These are phyloP conservation scores for Epithemia pelagica DNA, from an alignment of 108 stramenopile genomes.

Conservation along the genomic window DNA sequence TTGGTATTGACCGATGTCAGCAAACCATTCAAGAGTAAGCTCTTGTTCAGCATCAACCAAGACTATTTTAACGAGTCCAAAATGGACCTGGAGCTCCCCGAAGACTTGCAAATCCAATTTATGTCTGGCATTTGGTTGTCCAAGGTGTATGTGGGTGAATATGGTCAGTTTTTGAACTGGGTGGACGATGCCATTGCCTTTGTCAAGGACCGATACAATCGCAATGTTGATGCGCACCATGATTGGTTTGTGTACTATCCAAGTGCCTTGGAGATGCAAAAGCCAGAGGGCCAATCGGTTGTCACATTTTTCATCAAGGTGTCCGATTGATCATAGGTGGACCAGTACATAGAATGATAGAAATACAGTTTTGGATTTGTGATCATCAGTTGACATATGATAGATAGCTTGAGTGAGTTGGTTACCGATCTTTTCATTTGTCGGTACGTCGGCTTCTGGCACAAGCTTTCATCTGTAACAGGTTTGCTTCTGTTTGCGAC, in stretches of 20 bases:
- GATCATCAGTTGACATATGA: too few species aligned
- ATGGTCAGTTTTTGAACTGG: conserved; percentile 1
- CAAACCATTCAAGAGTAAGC: background rate
- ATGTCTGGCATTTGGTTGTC: background rate
- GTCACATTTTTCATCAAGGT: conserved; percentile 2
- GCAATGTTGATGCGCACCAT: background rate
- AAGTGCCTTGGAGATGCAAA: conserved; percentile 1
- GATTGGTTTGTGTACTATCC: conserved; percentile 3
- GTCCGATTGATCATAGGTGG: conserved; percentile 1
- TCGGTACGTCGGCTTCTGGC: too few species aligned
- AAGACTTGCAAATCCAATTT: background rate
- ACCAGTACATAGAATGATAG: too few species aligned
- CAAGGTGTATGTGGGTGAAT: background rate
- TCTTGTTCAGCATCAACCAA: background rate
- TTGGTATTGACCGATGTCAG: background rate
- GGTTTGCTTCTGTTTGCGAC: too few species aligned
- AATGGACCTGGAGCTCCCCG: background rate
- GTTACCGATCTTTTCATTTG: too few species aligned
- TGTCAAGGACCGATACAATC: background rate
- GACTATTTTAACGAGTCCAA: background rate
- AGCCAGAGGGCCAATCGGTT: background rate
- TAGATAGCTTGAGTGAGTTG: too few species aligned
- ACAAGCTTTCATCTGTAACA: too few species aligned
- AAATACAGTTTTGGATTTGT: too few species aligned
- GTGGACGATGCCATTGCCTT: background rate